Base-by-base conservation (phyloP, 495 filamentous ascomycete species). In the Daldinia loculata region DNA sequence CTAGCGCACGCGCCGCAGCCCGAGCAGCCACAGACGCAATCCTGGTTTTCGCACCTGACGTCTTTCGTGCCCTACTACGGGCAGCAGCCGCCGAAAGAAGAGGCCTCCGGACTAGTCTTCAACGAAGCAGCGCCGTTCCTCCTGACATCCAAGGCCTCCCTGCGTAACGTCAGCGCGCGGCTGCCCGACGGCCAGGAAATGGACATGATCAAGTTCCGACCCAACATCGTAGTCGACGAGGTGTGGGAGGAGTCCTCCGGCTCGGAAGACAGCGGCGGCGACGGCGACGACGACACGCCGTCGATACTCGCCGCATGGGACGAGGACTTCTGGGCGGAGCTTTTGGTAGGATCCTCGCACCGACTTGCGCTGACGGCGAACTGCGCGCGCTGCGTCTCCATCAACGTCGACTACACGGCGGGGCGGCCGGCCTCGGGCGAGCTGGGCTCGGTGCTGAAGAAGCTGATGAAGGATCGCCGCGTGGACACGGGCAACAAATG, bases 281-380 rank as follows among this genome's bases (percentile, higher is more conserved):
- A 79, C 0, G 87, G 51, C 6, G 56, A 6, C 1, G 19, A 5
- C 36, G 22, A 19, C 15, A 7, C 12, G 36, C 9, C 22, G 4
- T 78, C 79, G 32, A 83, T 84, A 2, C 74, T 80, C 26, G 71
- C 73, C 8, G 84, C 89, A 0, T 98, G 87, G 78, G 94, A 93
- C 19, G 94, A 98, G 74, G 95, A 97, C 69, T 95, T 87, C 75
- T 98, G 94, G 94, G 88, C 82, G 9, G 89, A 91, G 74, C 74
- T 93, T 30, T 66, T 68, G 3, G 71, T 93, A 26, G 56, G 72
- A 3, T 70, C 79, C 0, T 45, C 66, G 9, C 70, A 78, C 15
- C 79, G 82, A 15, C 79, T 95, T 5, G 74, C 86, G 7, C 75
- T 94, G 58, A 93, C 89, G 36, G 89, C 89, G 26, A 97, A 97